Conservation (phyloP, 768 basidiomycete genomes). For the Porpolomopsis calyptriformis region DNA sequence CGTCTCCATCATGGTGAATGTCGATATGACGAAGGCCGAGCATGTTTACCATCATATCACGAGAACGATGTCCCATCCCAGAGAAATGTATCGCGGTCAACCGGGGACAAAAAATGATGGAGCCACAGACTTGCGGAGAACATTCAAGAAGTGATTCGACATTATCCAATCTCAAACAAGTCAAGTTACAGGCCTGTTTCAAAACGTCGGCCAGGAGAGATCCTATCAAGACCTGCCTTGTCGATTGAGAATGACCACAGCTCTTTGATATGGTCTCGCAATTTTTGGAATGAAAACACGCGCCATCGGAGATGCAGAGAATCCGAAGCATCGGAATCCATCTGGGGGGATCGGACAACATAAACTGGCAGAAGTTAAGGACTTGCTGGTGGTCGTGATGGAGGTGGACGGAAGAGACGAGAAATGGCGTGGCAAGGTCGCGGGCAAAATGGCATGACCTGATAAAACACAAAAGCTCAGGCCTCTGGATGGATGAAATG, state of each 20-base stretch:
- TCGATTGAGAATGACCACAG: background rate
- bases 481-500: background rate
- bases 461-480: background rate
- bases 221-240: conserved; percentile 15
- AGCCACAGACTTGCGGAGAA: background rate
- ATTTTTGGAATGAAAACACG: background rate
- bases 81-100: background rate
- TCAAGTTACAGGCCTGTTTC: background rate
- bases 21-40: background rate
- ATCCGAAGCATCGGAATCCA: conserved; percentile 1
- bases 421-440: conserved; percentile 1
- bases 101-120: background rate
- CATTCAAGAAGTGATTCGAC: background rate
- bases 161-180: background rate
- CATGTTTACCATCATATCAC: conserved; percentile 2
- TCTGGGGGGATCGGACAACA: background rate
- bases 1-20: background rate
- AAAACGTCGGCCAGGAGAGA: conserved; percentile 10
- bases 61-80: background rate
- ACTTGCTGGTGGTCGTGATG: background rate
- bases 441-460: background rate
- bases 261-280: background rate
- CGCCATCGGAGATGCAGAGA: background rate
- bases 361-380: background rate
- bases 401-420: background rate